Base-by-base conservation (phyloP, 2,329 filamentous ascomycete species). In the Raffaelea albimanens region DNA sequence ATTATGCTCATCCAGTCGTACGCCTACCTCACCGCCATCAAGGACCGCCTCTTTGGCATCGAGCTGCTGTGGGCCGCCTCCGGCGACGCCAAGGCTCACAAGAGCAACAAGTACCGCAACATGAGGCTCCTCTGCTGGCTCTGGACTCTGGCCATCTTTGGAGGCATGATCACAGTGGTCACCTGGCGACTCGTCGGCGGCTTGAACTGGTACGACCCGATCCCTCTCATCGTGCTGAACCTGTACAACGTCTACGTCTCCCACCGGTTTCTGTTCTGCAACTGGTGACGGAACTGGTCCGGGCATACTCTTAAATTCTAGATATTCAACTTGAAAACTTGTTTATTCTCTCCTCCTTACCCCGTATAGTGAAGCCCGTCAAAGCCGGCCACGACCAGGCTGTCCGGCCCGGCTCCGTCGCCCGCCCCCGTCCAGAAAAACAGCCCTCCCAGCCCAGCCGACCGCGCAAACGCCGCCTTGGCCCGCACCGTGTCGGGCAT, bases 341-440 rank as follows among this genome's bases (percentile, higher is more conserved):
- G n/a, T n/a, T n/a, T n/a, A n/a, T n/a, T n/a, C n/a, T n/a, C n/a
- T n/a, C n/a, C n/a, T n/a, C n/a, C n/a, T n/a, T n/a, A n/a, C n/a
- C n/a, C n/a, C n/a, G n/a, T n/a, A n/a, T n/a, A 40, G 23, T 44
- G 40, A 16, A 83, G 59, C 2, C 71, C 73, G 49, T 74, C 66
- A 56, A 74, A 80, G 4, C 80, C 80, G 29, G 78, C 75, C 46
- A 71, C 71, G 21, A 84, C 74, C 51, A 85, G 58, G 58, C 80
- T 84, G 54, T 73, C 66, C 9, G 62, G 55, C 2, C 70, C 75
- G 38, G 65, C 61, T 8, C 71, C 67, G 63, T 85, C 82, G 0
- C 73, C 77, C 2, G 73, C 74, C 2, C 80, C 80, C 36, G 80
- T 81, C 82, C 82, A 85, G 63, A 83, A 85, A 59, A 85, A 85